Percentiles rank a stretch among this genome's conserved stretches.
phyloP scores from a whole-genome alignment of 805 yeast species.

The Torulaspora delbrueckii region DNA sequence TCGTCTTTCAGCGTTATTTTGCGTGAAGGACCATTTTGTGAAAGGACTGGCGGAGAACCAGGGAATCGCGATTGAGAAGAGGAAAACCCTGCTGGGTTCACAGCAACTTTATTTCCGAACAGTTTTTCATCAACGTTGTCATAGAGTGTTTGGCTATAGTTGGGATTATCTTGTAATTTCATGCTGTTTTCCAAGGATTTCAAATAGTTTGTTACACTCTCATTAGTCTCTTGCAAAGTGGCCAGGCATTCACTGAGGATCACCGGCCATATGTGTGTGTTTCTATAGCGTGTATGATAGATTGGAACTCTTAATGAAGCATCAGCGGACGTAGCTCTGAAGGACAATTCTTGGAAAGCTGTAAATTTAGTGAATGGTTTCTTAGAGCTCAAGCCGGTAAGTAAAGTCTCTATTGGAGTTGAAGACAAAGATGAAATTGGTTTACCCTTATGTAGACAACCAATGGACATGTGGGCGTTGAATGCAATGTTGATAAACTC shows the following conservation, averaged over 20 bases:
- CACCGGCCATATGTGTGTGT: constrained; percentile 51
- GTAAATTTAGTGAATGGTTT: constrained; percentile 51
- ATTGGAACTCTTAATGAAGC: constrained; percentile 48
- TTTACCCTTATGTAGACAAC: constrained; percentile 63
- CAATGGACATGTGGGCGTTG: constrained; percentile 63
- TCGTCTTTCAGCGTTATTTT: constrained; percentile 26
- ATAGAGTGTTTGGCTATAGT: constrained; percentile 3
- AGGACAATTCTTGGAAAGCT: constrained; percentile 73
- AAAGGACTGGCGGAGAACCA: constrained; percentile 15
- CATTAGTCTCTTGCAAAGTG: constrained; percentile 47
- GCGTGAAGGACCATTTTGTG: constrained; percentile 12
- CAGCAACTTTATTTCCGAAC: constrained; percentile 36
- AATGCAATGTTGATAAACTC: constrained; percentile 55
- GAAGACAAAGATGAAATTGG: constrained; percentile 53
- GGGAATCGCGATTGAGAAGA: constrained; percentile 13
- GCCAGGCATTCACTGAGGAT: constrained; percentile 56
- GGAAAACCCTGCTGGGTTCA: constrained; percentile 10
- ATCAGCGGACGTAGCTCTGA: constrained; percentile 49
- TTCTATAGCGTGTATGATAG: constrained; percentile 46
- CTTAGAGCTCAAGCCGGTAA: constrained; percentile 56
- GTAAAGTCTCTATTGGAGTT: constrained; percentile 56
- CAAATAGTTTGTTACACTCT: constrained; percentile 32
- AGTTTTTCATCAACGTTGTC: constrained; percentile 20
- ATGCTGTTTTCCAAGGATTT: constrained; percentile 16
- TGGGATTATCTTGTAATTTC: constrained; percentile 11